Conservation (phyloP, 306 rosid species). For the Cucurbita pepo region DNA sequence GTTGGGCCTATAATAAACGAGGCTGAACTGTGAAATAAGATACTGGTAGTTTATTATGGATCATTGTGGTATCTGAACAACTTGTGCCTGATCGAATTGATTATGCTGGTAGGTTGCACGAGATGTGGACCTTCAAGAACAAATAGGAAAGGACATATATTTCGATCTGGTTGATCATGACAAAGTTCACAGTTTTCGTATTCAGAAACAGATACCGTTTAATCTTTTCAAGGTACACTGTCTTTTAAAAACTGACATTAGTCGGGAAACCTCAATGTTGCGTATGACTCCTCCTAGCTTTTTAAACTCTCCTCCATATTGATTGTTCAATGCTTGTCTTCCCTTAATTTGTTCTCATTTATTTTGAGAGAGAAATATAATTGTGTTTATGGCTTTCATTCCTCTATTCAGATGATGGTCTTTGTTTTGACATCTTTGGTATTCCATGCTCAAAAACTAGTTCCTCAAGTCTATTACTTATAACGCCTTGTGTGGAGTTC, state of each 20-base stretch:
- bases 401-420: not conserved
- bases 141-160: constrained; percentile 66
- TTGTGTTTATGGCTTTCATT: not conserved
- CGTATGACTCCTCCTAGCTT: not conserved
- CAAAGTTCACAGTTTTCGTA: constrained; percentile 73
- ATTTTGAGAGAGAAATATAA: not conserved
- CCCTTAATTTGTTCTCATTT: not conserved
- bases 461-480: not conserved
- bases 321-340: not conserved
- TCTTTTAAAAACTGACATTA: not conserved
- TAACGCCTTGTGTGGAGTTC: not conserved
- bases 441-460: not conserved
- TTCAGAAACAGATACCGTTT: constrained; percentile 51
- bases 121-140: constrained; percentile 62
- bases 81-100: not conserved
- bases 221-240: constrained; percentile 52
- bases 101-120: constrained; percentile 55
- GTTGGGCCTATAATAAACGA: not conserved
- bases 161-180: constrained; percentile 96
- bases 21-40: not conserved
- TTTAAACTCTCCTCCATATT: not conserved
- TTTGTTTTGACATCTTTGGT: not conserved
- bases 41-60: not conserved
- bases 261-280: not conserved
- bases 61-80: not conserved